These are phyloP conservation scores for Choanephora cucurbitarum DNA, from an alignment of 371 early-diverging fungal genomes.

Conservation along the genomic window DNA sequence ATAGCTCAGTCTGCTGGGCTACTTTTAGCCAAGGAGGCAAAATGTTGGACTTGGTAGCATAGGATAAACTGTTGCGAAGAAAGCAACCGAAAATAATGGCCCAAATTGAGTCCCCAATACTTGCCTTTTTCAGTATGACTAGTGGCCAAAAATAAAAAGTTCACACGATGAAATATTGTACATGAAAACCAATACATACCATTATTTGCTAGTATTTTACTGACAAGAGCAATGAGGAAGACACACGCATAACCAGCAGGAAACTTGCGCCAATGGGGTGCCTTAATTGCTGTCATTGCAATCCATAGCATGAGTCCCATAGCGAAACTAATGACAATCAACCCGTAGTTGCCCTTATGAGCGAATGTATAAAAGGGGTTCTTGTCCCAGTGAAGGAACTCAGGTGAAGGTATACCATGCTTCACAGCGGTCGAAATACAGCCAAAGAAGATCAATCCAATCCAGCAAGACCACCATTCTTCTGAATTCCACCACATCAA, in stretches of 20 bases:
- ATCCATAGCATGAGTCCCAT: slow-evolving; percentile 57
- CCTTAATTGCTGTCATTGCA: slow-evolving; percentile 40
- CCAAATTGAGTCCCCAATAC: slow-evolving; percentile 66
- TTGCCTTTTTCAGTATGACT: slow-evolving; percentile 47
- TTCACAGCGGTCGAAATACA: slow-evolving; percentile 50
- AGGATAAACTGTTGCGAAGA: slow-evolving; percentile 47
- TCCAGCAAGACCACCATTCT: slow-evolving; percentile 70
- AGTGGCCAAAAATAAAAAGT: background rate
- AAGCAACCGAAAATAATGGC: slow-evolving; percentile 60
- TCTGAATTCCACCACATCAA: slow-evolving; percentile 65
- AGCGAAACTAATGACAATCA: slow-evolving; percentile 52
- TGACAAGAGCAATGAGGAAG: slow-evolving; percentile 52
- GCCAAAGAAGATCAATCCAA: slow-evolving; percentile 62
- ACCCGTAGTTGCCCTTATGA: slow-evolving; percentile 41
- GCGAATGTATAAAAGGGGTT: slow-evolving; percentile 61
- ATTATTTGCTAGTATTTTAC: slow-evolving; percentile 62
- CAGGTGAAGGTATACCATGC: slow-evolving; percentile 47
- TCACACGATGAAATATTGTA: background rate
- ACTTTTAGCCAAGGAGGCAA: slow-evolving; percentile 58
- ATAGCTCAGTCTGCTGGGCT: slow-evolving; percentile 62
- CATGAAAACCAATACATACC: slow-evolving; percentile 26
- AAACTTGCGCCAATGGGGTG: slow-evolving; percentile 45
- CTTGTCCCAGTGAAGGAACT: slow-evolving; percentile 49
- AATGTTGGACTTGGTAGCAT: slow-evolving; percentile 35
- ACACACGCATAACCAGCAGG: slow-evolving; percentile 52